These are phyloP conservation scores for Neopestalotiopsis rosae DNA, from an alignment of 2,329 filamentous ascomycete species.

Conservation along the genomic window DNA sequence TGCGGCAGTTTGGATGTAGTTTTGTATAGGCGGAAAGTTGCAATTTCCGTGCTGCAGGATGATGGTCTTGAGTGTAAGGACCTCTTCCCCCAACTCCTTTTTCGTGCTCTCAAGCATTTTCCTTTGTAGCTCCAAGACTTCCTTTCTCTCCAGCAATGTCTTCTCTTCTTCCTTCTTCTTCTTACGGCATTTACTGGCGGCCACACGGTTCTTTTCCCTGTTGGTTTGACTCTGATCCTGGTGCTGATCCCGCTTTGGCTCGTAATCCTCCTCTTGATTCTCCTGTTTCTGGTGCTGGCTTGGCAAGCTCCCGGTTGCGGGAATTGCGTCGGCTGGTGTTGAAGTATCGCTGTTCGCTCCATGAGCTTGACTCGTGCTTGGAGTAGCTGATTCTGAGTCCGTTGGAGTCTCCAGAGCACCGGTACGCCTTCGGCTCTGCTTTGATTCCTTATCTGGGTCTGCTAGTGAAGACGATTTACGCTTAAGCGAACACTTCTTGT, in stretches of 20 bases:
- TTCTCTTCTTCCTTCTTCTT: conserved; percentile 18
- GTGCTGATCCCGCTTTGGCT: background rate
- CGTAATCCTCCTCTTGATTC: background rate
- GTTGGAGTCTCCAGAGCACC: background rate
- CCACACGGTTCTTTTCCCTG: conserved; percentile 17
- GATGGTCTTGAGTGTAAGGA: conserved; percentile 11
- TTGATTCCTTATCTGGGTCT: background rate
- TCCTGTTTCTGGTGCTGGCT: background rate
- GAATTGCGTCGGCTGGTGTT: too few species aligned
- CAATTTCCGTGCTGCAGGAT: conserved; percentile 14
- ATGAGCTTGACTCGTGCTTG: background rate
- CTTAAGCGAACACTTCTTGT: background rate
- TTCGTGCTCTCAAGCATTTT: conserved; percentile 2
- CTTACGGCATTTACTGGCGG: conserved; percentile 15
- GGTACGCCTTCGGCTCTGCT: background rate
- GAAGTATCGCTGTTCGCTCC: too few species aligned
- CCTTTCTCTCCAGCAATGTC: background rate
- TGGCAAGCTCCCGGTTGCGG: too few species aligned
- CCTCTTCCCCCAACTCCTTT: conserved; percentile 3
- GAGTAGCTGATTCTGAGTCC: background rate
- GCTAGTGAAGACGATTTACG: background rate
- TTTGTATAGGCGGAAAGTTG: conserved; percentile 15
- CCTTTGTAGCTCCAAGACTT: background rate
- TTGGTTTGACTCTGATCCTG: background rate
- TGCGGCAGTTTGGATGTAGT: conserved; percentile 10